Percentiles rank a stretch among this genome's conserved stretches.
These are phyloP conservation scores for Lactarius pseudohatsudake DNA, from an alignment of 768 basidiomycete species.

Conservation along the genomic window DNA sequence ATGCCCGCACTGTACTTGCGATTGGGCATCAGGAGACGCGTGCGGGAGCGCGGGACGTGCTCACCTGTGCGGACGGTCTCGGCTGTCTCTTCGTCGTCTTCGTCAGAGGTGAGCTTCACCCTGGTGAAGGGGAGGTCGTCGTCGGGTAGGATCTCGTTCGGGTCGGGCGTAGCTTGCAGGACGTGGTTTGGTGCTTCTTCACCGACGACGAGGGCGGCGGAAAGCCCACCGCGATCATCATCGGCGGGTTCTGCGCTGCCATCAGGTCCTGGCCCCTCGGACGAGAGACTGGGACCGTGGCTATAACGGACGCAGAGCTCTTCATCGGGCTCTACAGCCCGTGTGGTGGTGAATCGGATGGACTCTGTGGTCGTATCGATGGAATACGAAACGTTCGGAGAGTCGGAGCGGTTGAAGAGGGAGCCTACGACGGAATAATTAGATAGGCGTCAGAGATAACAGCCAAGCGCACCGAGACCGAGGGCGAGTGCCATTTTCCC, in stretches of 20 bases:
- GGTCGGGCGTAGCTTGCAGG: conserved; percentile 37
- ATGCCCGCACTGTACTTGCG: conserved; percentile 55
- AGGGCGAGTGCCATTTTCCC: conserved; percentile 71
- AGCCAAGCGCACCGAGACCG: conserved; percentile 17
- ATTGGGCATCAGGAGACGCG: conserved; percentile 14
- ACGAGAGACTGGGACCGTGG: conserved; percentile 70
- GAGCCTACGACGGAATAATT: conserved; percentile 51
- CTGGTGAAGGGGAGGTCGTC: conserved; percentile 65
- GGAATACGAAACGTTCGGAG: conserved; percentile 68
- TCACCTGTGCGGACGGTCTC: conserved; percentile 57
- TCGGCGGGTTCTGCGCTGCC: conserved; percentile 31
- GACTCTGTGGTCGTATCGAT: conserved; percentile 54
- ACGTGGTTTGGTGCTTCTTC: conserved; percentile 28
- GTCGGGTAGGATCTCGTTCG: conserved; percentile 52
- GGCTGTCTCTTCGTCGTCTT: conserved; percentile 59
- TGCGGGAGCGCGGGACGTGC: conserved; percentile 25
- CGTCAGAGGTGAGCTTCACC: conserved; percentile 56
- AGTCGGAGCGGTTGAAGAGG: conserved; percentile 73
- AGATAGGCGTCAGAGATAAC: background rate
- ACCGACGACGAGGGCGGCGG: conserved; percentile 29
- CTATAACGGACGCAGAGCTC: conserved; percentile 68
- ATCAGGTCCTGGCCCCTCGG: conserved; percentile 33
- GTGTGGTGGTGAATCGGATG: conserved; percentile 60
- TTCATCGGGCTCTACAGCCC: conserved; percentile 55
- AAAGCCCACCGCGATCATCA: conserved; percentile 39